Evolutionary conservation across 2,329 filamentous ascomycete species (phyloP), one percentile per base, ranked within the genome.

Genomic region (Apiospora rasikravindrae): DNA sequence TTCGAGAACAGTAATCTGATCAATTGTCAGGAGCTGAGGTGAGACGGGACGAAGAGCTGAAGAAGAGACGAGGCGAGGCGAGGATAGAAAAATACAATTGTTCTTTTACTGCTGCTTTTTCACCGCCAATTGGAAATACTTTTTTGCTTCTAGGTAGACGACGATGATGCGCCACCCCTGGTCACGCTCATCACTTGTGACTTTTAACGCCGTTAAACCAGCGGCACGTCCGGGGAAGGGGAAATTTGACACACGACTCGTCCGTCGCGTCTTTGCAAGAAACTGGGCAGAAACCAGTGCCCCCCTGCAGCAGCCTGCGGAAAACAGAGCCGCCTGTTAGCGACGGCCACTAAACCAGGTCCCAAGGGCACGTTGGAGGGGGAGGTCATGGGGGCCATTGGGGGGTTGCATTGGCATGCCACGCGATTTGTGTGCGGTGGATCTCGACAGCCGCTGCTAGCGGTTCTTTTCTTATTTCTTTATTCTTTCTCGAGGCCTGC

Each of bases 221-320:
- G 45, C 66, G 66, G 66, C 66, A 68, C 5, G 66, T 68, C 66
- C 40, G 66, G 66, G 66, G 66, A 44, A 24, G 37, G 64, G 64
- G 44, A 44, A 68, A 68, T 61, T 61, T 37, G 53, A 61, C 29
- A 33, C 33, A 37, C 33, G 33, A 37, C 33, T 37, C 33, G 33
- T 37, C 2, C 22, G 33, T 61, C 53, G 53, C 53, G 53, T 37
- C 26, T 37, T 33, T 16, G 7, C 53, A 16, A 29, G 26, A 37
- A 29, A 33, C 33, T 37, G 16, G 29, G 29, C 22, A 33, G 26
- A 57, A 57, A 29, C 53, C 53, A 61, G 53, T 8, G 3, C 53
- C 22, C 29, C 53, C 53, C 22, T 37, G 29, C 53, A 19, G 4
- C 22, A 19, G 4, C 22, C 5, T 49, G 53, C 53, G 53, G 53